These are phyloP conservation scores for Chrysosporium keratinophilum DNA, from an alignment of 2,329 filamentous ascomycete genomes.

Conservation along the genomic window DNA sequence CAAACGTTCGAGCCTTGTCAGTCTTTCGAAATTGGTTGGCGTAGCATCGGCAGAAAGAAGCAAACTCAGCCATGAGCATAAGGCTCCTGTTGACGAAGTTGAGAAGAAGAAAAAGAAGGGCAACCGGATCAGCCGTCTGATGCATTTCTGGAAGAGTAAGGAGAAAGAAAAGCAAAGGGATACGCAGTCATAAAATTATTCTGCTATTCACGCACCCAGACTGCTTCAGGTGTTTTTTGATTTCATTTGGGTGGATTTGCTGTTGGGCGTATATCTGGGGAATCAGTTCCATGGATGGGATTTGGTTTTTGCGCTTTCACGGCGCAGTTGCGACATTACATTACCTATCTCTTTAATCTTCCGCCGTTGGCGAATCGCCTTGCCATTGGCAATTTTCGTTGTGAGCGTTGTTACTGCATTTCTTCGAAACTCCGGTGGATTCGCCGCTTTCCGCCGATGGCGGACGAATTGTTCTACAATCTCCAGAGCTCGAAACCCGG, in stretches of 20 bases:
- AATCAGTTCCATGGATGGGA: neutral
- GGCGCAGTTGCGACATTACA: neutral
- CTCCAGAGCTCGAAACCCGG: neutral
- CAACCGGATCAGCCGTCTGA: constrained; percentile 38
- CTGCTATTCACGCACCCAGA: neutral
- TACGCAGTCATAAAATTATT: constrained; percentile 1
- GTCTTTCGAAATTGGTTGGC: constrained; percentile 39
- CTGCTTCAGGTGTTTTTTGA: neutral
- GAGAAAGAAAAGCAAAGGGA: constrained; percentile 31
- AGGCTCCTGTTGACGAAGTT: constrained; percentile 31
- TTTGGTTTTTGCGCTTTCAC: constrained; percentile 1
- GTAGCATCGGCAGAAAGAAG: constrained; percentile 36
- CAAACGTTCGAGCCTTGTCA: constrained; percentile 41
- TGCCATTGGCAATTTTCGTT: neutral
- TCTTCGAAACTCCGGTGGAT: neutral
- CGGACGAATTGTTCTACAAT: neutral
- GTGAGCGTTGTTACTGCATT: neutral
- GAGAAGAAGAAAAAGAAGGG: constrained; percentile 35
- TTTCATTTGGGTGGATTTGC: neutral
- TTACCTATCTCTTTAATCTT: constrained; percentile 4
- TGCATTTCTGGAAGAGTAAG: constrained; percentile 42
- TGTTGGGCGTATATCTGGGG: constrained; percentile 8
- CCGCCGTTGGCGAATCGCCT: neutral
- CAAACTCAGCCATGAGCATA: constrained; percentile 38
- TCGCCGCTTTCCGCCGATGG: neutral